Conservation (phyloP, 2,329 filamentous ascomycete species). For the Ophiostoma tasmaniense region DNA sequence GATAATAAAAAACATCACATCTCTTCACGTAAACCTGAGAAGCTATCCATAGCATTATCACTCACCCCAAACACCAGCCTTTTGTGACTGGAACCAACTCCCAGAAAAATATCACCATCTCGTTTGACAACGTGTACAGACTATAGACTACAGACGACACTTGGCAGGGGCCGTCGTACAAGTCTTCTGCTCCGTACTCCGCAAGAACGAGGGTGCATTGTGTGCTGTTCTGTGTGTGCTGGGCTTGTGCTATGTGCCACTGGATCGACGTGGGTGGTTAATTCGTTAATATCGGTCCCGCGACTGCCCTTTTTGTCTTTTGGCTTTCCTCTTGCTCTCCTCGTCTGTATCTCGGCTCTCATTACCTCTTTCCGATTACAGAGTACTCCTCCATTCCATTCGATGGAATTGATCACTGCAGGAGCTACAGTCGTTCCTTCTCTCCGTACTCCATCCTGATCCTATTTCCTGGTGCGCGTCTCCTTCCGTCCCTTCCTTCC, state of each 20-base stretch:
- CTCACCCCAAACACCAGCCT: not conserved
- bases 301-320: not conserved
- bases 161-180: slow-evolving; percentile 1
- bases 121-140: not conserved
- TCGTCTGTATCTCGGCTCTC: not conserved
- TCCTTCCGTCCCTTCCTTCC: not conserved
- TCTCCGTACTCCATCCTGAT: not conserved
- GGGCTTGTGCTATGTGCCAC: not conserved
- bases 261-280: slow-evolving; percentile 1
- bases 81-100: not conserved
- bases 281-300: slow-evolving; percentile 12
- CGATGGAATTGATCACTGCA: not conserved
- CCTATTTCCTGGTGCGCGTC: not conserved
- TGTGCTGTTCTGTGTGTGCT: not conserved
- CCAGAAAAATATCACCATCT: too few relatives aligned
- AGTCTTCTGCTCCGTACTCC: not conserved
- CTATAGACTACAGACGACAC: slow-evolving; percentile 3
- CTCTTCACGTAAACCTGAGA: not conserved
- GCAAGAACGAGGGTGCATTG: not conserved
- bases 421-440: slow-evolving; percentile 1
- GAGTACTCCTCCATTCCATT: not conserved
- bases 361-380: not conserved
- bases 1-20: not conserved
- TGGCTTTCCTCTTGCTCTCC: too few relatives aligned
- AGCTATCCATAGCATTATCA: not conserved